Evolutionary conservation across 2,329 filamentous ascomycete species (phyloP), one percentile per base, ranked within the genome.

Genomic region (Ceratocystis huliohia): DNA sequence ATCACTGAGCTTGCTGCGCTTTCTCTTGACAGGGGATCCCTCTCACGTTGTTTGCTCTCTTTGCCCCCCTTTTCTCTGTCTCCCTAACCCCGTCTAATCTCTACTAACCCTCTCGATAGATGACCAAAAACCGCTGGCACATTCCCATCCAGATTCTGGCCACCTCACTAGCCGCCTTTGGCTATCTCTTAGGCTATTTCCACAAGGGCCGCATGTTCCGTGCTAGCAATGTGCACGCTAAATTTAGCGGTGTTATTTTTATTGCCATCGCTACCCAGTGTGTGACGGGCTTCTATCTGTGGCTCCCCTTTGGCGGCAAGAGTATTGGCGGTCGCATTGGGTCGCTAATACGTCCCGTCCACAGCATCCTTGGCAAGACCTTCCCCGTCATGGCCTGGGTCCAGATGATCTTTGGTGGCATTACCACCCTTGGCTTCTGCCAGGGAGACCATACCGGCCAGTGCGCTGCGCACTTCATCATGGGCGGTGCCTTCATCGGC

Each of bases 381-480:
- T 88, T 99, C 80, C 94, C 94, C 0, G 77, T 97, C 2, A 81
- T 91, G 1, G 84, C 88, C 30, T 99, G 94, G 94, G 82, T 87
- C 5, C 94, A 99, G 78, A 95, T 99, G 86, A 74, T 99, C 5
- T 96, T 99, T 75, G 94, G 94, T 63, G 94, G 91, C 48, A 96
- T 99, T 72, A 93, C 93, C 0, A 82, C 89, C 3, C 80, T 96
- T 66, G 94, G 94, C 25, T 97, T 96, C 79, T 99, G 94, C 75
- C 88, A 91, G 70, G 91, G 82, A 65, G 92, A 97, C 67, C 93
- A 99, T 73, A 75, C 91, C 1, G 93, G 92, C 41, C 94, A 99
- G 76, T 99, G 94, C 76, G 78, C 89, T 53, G 94, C 94, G 1
- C 94, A 99, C 76, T 99, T 97, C 76, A 99, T 97, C 75, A 99